Base-by-base conservation (phyloP, 2,329 filamentous ascomycete genomes). In the Monosporascus sp. region DNA sequence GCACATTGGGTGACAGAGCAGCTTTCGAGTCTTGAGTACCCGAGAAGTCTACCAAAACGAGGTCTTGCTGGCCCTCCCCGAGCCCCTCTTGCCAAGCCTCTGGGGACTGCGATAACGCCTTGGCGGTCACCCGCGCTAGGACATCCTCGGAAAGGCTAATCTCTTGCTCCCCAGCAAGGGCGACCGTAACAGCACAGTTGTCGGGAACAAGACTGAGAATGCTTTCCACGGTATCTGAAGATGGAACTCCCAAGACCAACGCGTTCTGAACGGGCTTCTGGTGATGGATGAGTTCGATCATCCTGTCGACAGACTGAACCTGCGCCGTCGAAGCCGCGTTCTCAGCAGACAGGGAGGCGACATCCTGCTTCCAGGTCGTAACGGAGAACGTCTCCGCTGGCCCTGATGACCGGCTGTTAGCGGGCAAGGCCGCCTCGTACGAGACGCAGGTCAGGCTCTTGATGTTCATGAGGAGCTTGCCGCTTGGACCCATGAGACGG, bases 401-500 rank as follows among this genome's bases (percentile, higher is more conserved):
- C 35, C 16, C 49, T 49, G 6, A 40, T 51, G 49, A 20, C 37
- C 19, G n/a, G n/a, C 41, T 31, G 5, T 51, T 50, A 5, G 54
- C 52, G 7, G 60, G 60, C n/a, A 60, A 41, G 37, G 57, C 63
- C 45, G 63, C 63, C 31, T 65, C 63, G 27, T 64, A 65, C 4
- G 58, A 44, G 16, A 55, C 52, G 38, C 59, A 62, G 45, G 46
- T 57, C 19, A 63, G 51, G 48, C 50, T 57, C 9, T 58, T 48
- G 37, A 65, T 59, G 14, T 63, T 53, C 45, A 63, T 47, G 26
- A 63, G n/a, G 6, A 58, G 27, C 19, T 57, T 58, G 6, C 58
- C 60, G 22, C 49, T 40, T 5, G 53, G 51, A 22, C 54, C 59
- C 2, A 35, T 49, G 24, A 65, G 52, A 17, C 22, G 52, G 19